Evolutionary conservation across 352 stramenopile genomes (phyloP), one percentile per base, ranked within the genome.

Genomic region (Globisporangium recalcitrans): DNA sequence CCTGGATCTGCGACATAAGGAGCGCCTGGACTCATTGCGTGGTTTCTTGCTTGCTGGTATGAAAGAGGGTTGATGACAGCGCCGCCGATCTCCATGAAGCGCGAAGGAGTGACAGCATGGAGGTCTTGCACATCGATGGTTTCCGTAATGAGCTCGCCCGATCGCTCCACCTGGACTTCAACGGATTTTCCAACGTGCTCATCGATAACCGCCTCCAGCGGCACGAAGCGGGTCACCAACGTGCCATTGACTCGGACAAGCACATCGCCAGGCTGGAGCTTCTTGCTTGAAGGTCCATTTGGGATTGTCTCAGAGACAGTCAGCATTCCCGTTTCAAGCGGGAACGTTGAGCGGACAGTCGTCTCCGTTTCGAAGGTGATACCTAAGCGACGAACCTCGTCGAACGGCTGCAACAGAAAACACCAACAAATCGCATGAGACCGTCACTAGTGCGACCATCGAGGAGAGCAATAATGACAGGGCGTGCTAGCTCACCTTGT

Each of bases 31-130:
- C 66, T 69, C 55, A 95, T 61, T 0, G 86, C 85, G 59, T 94
- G 77, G 36, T 97, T 97, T 6, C 87, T 82, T 6, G 88, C 87
- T 85, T 97, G 87, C 52, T 96, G 86, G 57, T 96, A 97, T 32
- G 87, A 97, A 9, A 97, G 59, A 1, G 87, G 77, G 52, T 97
- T 96, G 47, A 97, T 86, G 4, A 96, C 82, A 19, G 85, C 88
- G 13, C 87, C 87, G 22, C 86, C 87, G 13, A 96, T 89, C 55
- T 96, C 89, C 44, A 97, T 72, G 55, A 95, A 96, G 1, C 74
- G 72, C 2, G 83, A 93, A 16, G 87, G 87, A 16, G 88, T 97
- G 44, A 97, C 75, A 4, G 73, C 76, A 57, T 97, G 88, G 21
- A 97, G 69, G 58, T 97, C 87, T 62, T 96, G 80, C 14, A 96